A percentile compares a stretch with the other conserved stretches of the same genome.
phyloP scores from a whole-genome alignment of 805 yeast species.

The Yarrowia hollandica region DNA sequence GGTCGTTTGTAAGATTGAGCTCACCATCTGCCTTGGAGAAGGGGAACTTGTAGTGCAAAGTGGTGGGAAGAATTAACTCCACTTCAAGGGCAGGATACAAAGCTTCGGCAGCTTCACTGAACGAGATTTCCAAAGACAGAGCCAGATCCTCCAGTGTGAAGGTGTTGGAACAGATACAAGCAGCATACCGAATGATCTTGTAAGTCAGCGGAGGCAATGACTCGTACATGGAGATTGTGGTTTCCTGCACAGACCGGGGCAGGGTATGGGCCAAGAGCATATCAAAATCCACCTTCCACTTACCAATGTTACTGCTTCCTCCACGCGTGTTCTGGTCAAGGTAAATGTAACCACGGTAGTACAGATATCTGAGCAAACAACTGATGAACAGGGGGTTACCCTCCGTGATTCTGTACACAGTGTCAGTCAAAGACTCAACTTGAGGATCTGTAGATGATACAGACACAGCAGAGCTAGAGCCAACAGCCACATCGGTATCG shows the following conservation, averaged over 20 bases:
- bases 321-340: constrained; percentile 24
- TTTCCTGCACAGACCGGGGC: constrained; percentile 32
- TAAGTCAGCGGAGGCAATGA: constrained; percentile 37
- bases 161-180: constrained; percentile 45
- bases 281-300: constrained; percentile 36
- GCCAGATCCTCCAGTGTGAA: constrained; percentile 45
- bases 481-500: background rate
- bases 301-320: constrained; percentile 26
- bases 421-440: constrained; percentile 33
- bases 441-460: constrained; percentile 26
- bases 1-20: constrained; percentile 39
- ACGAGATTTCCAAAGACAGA: constrained; percentile 43
- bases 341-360: constrained; percentile 33
- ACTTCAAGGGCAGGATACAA: constrained; percentile 43
- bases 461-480: background rate
- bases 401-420: constrained; percentile 33
- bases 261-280: constrained; percentile 22
- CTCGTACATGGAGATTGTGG: constrained; percentile 33
- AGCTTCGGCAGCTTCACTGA: constrained; percentile 42
- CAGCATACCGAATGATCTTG: constrained; percentile 45
- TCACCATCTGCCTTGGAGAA: constrained; percentile 44
- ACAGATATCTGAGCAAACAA: constrained; percentile 32
- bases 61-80: constrained; percentile 44
- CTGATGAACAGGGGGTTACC: constrained; percentile 36
- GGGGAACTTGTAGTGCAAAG: constrained; percentile 51